Conservation (phyloP, 352 stramenopile genomes). For the Globisporangium yorkense region DNA sequence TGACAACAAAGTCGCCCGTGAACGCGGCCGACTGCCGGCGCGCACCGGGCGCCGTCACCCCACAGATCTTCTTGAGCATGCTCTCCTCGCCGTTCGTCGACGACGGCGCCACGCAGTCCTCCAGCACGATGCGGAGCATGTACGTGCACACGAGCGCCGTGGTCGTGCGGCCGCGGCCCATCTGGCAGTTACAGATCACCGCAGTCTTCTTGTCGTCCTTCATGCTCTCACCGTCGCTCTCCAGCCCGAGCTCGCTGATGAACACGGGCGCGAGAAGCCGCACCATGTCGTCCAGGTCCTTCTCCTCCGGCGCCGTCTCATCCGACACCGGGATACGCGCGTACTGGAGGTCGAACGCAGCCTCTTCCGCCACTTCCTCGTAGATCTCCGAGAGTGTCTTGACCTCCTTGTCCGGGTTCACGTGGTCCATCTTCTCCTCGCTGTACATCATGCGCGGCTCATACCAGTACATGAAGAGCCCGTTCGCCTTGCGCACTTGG, state of each 20-base stretch:
- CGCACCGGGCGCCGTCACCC: constrained; percentile 2
- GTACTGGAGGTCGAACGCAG: constrained; percentile 65
- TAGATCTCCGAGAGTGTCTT: constrained; percentile 79
- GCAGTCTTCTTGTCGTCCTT: constrained; percentile 41
- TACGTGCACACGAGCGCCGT: constrained; percentile 86
- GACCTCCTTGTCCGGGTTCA: constrained; percentile 64
- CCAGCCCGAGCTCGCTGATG: constrained; percentile 46
- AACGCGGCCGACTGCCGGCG: constrained; percentile 49
- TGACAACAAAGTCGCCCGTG: constrained; percentile 65
- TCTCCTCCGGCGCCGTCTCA: constrained; percentile 86
- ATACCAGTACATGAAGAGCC: constrained; percentile 83
- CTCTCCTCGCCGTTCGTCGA: constrained; percentile 8
- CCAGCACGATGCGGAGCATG: constrained; percentile 75
- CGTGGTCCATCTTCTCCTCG: constrained; percentile 81
- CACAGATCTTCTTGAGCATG: constrained; percentile 20
- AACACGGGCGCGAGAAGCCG: constrained; percentile 64
- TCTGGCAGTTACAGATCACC: constrained; percentile 89
- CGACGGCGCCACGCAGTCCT: constrained; percentile 23
- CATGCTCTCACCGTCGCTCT: background rate
- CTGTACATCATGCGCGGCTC: constrained; percentile 68
- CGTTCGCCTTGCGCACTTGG: constrained; percentile 67
- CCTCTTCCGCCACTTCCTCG: constrained; percentile 35
- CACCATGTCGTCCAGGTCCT: constrained; percentile 87
- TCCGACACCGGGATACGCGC: constrained; percentile 86
- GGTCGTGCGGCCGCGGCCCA: constrained; percentile 83